phyloP scores from a whole-genome alignment of 75 land plant genomes.

The Ceratopteris richardii region DNA sequence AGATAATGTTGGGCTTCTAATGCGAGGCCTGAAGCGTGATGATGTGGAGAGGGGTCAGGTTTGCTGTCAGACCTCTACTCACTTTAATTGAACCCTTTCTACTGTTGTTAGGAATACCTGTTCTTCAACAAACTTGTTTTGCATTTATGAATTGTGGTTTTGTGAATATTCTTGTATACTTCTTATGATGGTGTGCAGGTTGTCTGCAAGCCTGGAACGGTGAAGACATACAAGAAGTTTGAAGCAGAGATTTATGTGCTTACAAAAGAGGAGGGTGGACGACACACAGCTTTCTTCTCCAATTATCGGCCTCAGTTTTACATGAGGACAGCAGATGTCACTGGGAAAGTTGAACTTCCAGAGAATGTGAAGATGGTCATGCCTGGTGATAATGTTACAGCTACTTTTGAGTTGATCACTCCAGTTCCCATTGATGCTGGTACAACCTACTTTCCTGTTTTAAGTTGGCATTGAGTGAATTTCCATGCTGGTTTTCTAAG shows the following conservation, averaged over 20 bases:
- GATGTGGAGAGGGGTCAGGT: constrained; percentile 86
- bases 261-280: constrained; percentile 97
- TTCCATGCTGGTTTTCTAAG: too few relatives aligned
- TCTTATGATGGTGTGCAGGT: constrained; percentile 40
- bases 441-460: constrained; percentile 12
- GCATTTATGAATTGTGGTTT: not conserved
- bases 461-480: not conserved
- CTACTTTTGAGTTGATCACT: constrained; percentile 67
- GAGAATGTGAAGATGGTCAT: constrained; percentile 98
- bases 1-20: constrained; percentile 97
- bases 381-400: constrained; percentile 98
- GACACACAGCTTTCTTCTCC: constrained; percentile 92
- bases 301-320: constrained; percentile 94
- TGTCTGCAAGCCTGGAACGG: constrained; percentile 76
- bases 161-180: not conserved
- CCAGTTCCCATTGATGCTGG: constrained; percentile 86
- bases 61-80: not conserved
- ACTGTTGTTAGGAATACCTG: too few relatives aligned
- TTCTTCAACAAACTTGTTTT: not conserved
- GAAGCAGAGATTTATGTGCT: constrained; percentile 96
- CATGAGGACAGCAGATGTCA: constrained; percentile 90
- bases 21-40: constrained; percentile 92
- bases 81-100: too few relatives aligned
- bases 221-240: constrained; percentile 77
- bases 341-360: constrained; percentile 88